These are phyloP conservation scores for Apiotrichum siamense DNA, from an alignment of 1,284 basidiomycete species.

Conservation along the genomic window DNA sequence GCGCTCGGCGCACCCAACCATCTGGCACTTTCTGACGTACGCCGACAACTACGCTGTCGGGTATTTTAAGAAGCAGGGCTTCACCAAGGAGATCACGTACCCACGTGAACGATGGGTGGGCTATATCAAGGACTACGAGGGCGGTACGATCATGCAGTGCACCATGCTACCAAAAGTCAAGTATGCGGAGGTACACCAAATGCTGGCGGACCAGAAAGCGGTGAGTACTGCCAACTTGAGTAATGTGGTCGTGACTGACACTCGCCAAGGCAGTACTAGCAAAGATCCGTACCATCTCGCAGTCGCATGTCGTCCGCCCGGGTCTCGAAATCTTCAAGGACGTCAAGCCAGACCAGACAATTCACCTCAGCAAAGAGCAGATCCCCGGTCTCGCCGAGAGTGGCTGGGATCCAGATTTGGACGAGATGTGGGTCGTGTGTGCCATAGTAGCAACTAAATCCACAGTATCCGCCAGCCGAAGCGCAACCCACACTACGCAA, in stretches of 20 bases:
- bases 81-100: conserved; percentile 92
- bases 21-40: conserved; percentile 95
- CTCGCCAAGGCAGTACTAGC: conserved; percentile 61
- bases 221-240: conserved; percentile 33
- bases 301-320: conserved; percentile 76
- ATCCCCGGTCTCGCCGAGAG: conserved; percentile 86
- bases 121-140: conserved; percentile 99
- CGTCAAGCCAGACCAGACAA: conserved; percentile 35
- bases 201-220: conserved; percentile 77
- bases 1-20: conserved; percentile 64
- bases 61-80: conserved; percentile 98
- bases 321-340: conserved; percentile 74
- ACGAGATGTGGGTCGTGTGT: conserved; percentile 60
- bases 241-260: background rate
- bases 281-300: conserved; percentile 84
- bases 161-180: conserved; percentile 86
- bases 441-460: background rate
- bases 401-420: conserved; percentile 87
- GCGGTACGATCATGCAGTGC: conserved; percentile 99
- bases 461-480: conserved; percentile 52
- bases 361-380: conserved; percentile 51
- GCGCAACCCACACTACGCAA: conserved; percentile 54
- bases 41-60: conserved; percentile 99
- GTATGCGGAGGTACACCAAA: conserved; percentile 76
- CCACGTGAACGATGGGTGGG: conserved; percentile 91